Base-by-base conservation (phyloP, 2,329 filamentous ascomycete species). In the Fusarium transvaalense region DNA sequence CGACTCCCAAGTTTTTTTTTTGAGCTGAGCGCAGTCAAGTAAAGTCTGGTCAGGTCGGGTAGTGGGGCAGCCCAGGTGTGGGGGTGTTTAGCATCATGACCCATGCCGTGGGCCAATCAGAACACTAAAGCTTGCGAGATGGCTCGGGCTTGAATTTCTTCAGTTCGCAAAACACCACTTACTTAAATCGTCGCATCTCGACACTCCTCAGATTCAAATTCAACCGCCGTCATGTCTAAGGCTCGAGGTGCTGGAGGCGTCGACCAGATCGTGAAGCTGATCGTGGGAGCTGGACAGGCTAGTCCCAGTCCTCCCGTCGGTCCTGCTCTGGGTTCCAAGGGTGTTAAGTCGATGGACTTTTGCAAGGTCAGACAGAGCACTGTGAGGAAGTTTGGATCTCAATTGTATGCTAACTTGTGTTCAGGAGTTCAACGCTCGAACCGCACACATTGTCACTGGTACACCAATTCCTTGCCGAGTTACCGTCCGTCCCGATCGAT, bases 261-360 rank as follows among this genome's bases (percentile, higher is more conserved):
- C 39, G 87, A 97, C 76, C 89, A 92, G 81, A 90, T 98, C 63
- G 94, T 99, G 79, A 99, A 98, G 84, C 88, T 99, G 80, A 97
- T 99, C 72, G 96, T 99, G 66, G 96, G 95, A 75, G 96, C 96
- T 59, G 96, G 96, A 27, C 93, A 97, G 81, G 96, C 96, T 63
- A 95, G 91, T 76, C 96, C 96, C 31, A 97, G 94, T 82, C 96
- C 96, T 34, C 96, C 96, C 6, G 94, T 99, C 76, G 96, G 96
- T 85, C 96, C 96, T 61, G 96, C 96, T 55, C 87, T 99, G 71
- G 96, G 96, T 82, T 95, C 91, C 80, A 98, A 97, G 85, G 96
- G 96, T 85, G 92, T 99, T 67, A 99, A 99, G 85, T 97, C 92
- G 61, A 99, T 99, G 91, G 96, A 99, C 82, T 99, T 98, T 80